phyloP scores from a whole-genome alignment of 495 filamentous ascomycete species.

The Neurospora cerealis region DNA sequence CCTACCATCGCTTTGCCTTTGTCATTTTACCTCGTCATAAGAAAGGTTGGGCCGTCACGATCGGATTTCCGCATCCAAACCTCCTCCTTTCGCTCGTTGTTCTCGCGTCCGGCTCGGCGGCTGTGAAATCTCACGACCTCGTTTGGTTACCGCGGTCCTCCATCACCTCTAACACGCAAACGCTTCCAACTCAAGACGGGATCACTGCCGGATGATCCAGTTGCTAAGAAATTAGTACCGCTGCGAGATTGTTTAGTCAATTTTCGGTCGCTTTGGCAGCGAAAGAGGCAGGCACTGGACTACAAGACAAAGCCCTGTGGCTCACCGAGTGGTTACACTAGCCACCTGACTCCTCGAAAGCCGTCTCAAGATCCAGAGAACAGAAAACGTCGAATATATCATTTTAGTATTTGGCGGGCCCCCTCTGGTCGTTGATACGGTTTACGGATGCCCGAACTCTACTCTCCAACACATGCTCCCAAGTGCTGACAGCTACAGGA shows the following conservation, averaged over 20 bases:
- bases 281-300: background rate
- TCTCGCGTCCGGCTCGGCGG: too few species aligned
- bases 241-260: background rate
- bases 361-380: background rate
- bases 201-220: background rate
- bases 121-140: too few species aligned
- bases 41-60: too few species aligned
- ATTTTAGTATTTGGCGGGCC: background rate
- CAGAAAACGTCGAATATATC: background rate
- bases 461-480: background rate
- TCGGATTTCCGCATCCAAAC: too few species aligned
- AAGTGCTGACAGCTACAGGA: background rate
- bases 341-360: background rate
- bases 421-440: background rate
- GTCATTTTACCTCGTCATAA: too few species aligned
- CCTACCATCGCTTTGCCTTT: background rate
- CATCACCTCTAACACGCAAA: too few species aligned
- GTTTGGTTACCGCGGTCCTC: too few species aligned
- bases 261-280: background rate
- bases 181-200: background rate
- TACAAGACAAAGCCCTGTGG: background rate
- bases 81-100: too few species aligned
- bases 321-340: background rate
- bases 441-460: background rate
- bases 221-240: background rate